These are phyloP conservation scores for Botrytis galanthina DNA, from an alignment of 2,329 filamentous ascomycete species.

Conservation along the genomic window DNA sequence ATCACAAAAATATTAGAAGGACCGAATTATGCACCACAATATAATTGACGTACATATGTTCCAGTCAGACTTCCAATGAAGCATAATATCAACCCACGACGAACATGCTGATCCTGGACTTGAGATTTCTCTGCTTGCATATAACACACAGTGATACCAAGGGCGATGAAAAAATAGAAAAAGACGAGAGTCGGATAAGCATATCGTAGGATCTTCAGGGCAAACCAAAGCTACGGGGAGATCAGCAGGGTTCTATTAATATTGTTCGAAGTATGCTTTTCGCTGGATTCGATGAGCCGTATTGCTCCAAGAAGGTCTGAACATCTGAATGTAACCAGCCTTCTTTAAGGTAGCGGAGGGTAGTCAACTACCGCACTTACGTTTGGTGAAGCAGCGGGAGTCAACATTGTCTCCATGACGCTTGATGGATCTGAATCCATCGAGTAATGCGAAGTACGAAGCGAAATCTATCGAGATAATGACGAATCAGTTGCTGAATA, in stretches of 20 bases:
- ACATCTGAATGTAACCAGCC: not conserved
- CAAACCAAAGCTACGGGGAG: slow-evolving; percentile 24
- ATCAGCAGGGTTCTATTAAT: not conserved
- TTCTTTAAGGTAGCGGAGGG: not conserved
- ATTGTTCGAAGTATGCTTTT: not conserved
- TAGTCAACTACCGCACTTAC: not conserved
- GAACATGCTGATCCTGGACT: slow-evolving; percentile 41
- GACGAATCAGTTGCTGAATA: slow-evolving; percentile 2
- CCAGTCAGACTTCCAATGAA: slow-evolving; percentile 40
- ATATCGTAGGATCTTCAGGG: slow-evolving; percentile 50
- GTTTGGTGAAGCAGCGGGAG: not conserved
- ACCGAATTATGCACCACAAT: not conserved
- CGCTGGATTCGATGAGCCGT: not conserved
- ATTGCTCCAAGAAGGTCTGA: not conserved
- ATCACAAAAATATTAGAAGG: slow-evolving; percentile 37
- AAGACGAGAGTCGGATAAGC: slow-evolving; percentile 56
- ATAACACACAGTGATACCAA: slow-evolving; percentile 51
- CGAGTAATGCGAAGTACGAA: not conserved
- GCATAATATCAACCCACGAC: slow-evolving; percentile 45
- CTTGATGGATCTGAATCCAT: not conserved
- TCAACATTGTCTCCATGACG: not conserved
- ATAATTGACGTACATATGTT: slow-evolving; percentile 42
- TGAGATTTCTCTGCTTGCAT: slow-evolving; percentile 48
- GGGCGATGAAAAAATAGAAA: slow-evolving; percentile 54
- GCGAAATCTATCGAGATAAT: not conserved